A percentile compares a stretch with the other conserved stretches of the same genome.
Evolutionary conservation across 306 rosid genomes (phyloP).

Genomic region (Alnus glutinosa): DNA sequence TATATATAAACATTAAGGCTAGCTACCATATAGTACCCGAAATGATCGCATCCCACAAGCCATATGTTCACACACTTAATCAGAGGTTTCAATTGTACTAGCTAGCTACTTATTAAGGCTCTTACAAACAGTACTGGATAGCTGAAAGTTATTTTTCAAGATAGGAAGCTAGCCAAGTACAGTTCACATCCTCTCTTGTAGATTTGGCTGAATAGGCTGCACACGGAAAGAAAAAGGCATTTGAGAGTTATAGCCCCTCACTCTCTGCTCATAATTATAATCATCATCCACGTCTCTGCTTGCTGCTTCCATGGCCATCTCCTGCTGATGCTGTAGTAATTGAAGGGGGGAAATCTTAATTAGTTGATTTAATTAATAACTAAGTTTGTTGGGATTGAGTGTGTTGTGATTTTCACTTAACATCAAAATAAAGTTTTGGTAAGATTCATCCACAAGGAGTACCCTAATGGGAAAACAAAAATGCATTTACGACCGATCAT

Average conservation of each 20-base stretch:
- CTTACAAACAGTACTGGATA: background rate
- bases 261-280: conserved; percentile 45
- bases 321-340: conserved; percentile 50
- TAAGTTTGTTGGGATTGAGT: too few relatives aligned
- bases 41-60: too few relatives aligned
- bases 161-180: too few relatives aligned
- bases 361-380: background rate
- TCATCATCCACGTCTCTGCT: conserved; percentile 59
- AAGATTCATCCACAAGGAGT: too few relatives aligned
- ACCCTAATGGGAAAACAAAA: too few relatives aligned
- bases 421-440: too few relatives aligned
- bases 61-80: too few relatives aligned
- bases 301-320: conserved; percentile 50
- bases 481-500: too few relatives aligned
- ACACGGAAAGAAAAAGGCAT: conserved; percentile 68
- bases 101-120: background rate
- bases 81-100: too few relatives aligned
- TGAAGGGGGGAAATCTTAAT: background rate
- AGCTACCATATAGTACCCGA: too few relatives aligned
- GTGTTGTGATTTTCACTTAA: too few relatives aligned
- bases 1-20: too few relatives aligned
- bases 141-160: conserved; percentile 4
- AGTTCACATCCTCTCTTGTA: conserved; percentile 42
- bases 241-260: conserved; percentile 43
- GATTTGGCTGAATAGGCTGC: conserved; percentile 66